A percentile compares a stretch with the other conserved stretches of the same genome.
Conservation (phyloP, 768 basidiomycete genomes). For the Inosperma sp. region DNA sequence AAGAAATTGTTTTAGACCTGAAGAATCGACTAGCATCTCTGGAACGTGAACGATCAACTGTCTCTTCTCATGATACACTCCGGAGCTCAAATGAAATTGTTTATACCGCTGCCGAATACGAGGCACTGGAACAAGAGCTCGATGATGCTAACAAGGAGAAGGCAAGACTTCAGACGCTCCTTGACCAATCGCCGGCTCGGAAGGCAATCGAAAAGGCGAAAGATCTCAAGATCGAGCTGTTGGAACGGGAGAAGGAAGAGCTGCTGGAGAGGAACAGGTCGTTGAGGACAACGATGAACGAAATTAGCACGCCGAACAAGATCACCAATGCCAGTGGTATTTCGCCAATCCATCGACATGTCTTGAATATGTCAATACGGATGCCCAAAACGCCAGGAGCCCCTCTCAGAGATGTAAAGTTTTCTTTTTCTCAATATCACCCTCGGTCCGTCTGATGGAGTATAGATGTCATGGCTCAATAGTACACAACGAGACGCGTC, state of each 20-base stretch:
- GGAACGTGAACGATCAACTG: conserved; percentile 55
- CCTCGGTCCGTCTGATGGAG: not conserved
- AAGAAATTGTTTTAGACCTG: conserved; percentile 47
- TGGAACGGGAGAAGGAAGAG: conserved; percentile 75
- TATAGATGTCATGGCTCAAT: conserved; percentile 73
- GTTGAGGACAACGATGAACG: conserved; percentile 48
- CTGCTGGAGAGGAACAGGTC: conserved; percentile 65
- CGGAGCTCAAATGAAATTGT: conserved; percentile 28
- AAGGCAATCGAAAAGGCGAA: conserved; percentile 76
- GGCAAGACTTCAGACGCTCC: conserved; percentile 57
- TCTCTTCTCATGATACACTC: conserved; percentile 21
- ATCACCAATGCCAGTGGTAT: conserved; percentile 52
- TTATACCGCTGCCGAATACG: conserved; percentile 51
- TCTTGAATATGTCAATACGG: conserved; percentile 61
- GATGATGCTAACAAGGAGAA: conserved; percentile 76
- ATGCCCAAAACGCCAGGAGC: conserved; percentile 76
- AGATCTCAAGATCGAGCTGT: conserved; percentile 66
- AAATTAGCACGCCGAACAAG: conserved; percentile 56
- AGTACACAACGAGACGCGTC: conserved; percentile 53
- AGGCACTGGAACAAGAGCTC: conserved; percentile 68
- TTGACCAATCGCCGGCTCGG: conserved; percentile 69
- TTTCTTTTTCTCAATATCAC: conserved; percentile 7
- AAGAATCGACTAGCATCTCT: conserved; percentile 46
- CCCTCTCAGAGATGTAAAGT: conserved; percentile 71
- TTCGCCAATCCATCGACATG: conserved; percentile 74